Percentiles rank a stretch among this genome's conserved stretches.
Evolutionary conservation across 768 basidiomycete species (phyloP).

Genomic region (Boletellus emodensis): DNA sequence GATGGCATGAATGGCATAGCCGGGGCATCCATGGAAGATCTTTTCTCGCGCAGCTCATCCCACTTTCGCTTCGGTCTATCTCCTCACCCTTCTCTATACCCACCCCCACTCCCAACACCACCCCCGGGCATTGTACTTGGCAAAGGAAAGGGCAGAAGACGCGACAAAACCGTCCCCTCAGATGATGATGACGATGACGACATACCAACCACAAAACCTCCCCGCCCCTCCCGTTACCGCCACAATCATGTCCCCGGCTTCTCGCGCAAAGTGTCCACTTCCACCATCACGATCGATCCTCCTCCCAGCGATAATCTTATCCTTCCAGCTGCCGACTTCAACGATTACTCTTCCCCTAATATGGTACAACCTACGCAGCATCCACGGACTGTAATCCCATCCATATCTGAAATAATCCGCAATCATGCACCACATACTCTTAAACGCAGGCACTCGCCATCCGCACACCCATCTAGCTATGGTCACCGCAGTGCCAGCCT

Average conservation of each 20-base stretch:
- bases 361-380: conserved; percentile 24
- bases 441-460: conserved; percentile 45
- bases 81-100: conserved; percentile 70
- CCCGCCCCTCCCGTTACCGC: conserved; percentile 20
- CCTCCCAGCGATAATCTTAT: conserved; percentile 15
- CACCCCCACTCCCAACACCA: conserved; percentile 79
- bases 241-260: conserved; percentile 17
- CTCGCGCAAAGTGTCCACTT: conserved; percentile 26
- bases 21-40: conserved; percentile 53
- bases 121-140: conserved; percentile 78
- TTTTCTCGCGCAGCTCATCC: conserved; percentile 42
- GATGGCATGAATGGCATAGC: conserved; percentile 93
- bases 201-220: conserved; percentile 11
- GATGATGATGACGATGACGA: conserved; percentile 52
- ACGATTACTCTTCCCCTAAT: conserved; percentile 7
- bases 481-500: conserved; percentile 45
- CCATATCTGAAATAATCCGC: conserved; percentile 86
- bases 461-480: conserved; percentile 45
- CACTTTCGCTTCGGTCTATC: conserved; percentile 54
- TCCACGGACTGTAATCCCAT: conserved; percentile 58
- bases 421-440: conserved; percentile 62
- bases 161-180: conserved; percentile 36
- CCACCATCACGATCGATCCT: conserved; percentile 30
- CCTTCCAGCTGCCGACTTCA: conserved; percentile 7
- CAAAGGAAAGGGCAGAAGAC: conserved; percentile 32